A percentile compares a stretch with the other conserved stretches of the same genome.
Evolutionary conservation across 768 basidiomycete genomes (phyloP).

Genomic region (Agaricus subrufescens): DNA sequence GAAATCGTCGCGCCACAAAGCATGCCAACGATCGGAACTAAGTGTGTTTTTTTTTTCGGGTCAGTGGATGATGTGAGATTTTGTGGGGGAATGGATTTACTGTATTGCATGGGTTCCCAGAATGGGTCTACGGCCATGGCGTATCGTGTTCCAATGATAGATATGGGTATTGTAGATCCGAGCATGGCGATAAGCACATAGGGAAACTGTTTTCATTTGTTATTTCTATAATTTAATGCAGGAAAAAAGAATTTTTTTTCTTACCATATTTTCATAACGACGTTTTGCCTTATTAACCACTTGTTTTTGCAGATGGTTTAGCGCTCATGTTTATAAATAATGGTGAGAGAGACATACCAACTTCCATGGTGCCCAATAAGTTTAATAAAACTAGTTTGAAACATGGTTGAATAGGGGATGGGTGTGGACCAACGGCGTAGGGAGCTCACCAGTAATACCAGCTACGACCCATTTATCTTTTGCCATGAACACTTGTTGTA

Average conservation of each 20-base stretch:
- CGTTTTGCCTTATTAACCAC: slow-evolving; percentile 78
- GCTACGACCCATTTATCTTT: slow-evolving; percentile 72
- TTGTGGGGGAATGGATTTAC: slow-evolving; percentile 31
- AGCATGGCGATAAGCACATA: slow-evolving; percentile 65
- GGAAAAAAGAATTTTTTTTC: neutral
- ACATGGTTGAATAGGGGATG: neutral
- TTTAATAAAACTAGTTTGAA: slow-evolving; percentile 55
- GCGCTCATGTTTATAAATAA: neutral
- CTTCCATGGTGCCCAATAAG: slow-evolving; percentile 72
- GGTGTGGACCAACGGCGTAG: neutral
- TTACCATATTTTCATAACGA: slow-evolving; percentile 73
- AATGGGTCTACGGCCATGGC: slow-evolving; percentile 77
- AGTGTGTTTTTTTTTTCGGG: slow-evolving; percentile 18
- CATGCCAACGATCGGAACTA: slow-evolving; percentile 82
- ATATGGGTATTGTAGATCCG: slow-evolving; percentile 74
- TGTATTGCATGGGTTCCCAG: slow-evolving; percentile 81
- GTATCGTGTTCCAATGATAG: slow-evolving; percentile 68
- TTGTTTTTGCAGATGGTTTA: slow-evolving; percentile 17
- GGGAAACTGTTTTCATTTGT: slow-evolving; percentile 43
- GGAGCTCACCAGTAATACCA: slow-evolving; percentile 61
- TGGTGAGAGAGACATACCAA: slow-evolving; percentile 42
- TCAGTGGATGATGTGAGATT: slow-evolving; percentile 1
- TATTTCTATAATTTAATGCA: neutral
- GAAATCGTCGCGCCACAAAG: slow-evolving; percentile 77
- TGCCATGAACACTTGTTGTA: slow-evolving; percentile 73